A percentile compares a stretch with the other conserved stretches of the same genome.
Conservation (phyloP, 345 rosid genomes). For the Lepidium aucheri region DNA sequence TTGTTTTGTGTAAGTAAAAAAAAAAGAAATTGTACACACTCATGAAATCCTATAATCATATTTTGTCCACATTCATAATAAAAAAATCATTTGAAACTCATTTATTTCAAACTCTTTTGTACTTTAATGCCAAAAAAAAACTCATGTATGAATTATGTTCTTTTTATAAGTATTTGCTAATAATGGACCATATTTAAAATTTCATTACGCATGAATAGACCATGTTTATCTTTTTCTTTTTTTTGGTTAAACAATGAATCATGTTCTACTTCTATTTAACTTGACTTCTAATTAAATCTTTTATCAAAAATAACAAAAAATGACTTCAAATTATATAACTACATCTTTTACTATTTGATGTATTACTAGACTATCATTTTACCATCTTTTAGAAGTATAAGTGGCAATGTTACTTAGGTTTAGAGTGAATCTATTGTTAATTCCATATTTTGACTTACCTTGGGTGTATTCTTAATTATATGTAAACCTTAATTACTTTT, state of each 20-base stretch:
- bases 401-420: no score
- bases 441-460: conserved; percentile 15
- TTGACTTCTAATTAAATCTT: background rate
- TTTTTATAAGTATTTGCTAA: no score
- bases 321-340: no score
- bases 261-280: background rate
- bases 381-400: no score
- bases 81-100: background rate
- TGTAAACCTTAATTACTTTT: conserved; percentile 1
- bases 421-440: no score
- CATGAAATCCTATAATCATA: background rate
- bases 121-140: background rate
- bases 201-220: no score
- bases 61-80: background rate
- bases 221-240: no score
- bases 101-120: background rate
- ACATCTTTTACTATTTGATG: no score
- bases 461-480: background rate
- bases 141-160: background rate
- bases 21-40: no score
- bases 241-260: background rate
- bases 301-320: no score
- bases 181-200: no score
- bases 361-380: no score
- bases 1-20: background rate